Evolutionary conservation across 345 rosid species (phyloP), one percentile per base, ranked within the genome.

Genomic region (Linum lewisii): DNA sequence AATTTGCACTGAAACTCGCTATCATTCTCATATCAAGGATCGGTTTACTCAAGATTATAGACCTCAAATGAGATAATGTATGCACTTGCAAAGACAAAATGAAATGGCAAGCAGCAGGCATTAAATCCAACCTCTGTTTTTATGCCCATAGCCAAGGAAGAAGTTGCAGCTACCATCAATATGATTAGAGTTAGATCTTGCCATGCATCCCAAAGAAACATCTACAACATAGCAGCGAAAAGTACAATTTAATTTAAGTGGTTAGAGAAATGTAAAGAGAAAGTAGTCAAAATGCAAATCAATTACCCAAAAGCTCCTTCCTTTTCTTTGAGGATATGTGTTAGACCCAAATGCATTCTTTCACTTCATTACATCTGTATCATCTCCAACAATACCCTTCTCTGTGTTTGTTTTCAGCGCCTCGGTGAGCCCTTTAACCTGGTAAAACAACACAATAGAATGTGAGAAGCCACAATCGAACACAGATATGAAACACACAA

Each of bases 201-300:
- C 60, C 60, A 57, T 15, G 60, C 60, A n/a, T 57, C 60, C 60
- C 60, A 57, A 15, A 57, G 60, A 34, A 57, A 57, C 60, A 57
- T 57, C 60, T 57, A 57, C 19, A 19, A 29, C 4, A 57, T 6
- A 57, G 32, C 26, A 25, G 11, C 11, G 9, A 20, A 21, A 26
- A 32, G 14, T 19, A 57, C 7, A 14, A 18, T 21, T 29, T 14
- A n/a, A 8, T 52, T 52, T 21, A 42, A 42, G 57, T 23, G 22
- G 6, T 7, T 15, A 32, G 7, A 14, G 16, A 57, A 57, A 57
- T 15, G 44, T 5, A 57, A 29, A 26, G 19, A 19, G 16, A 57
- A 32, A 32, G 32, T 6, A 34, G 13, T 16, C 10, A 32, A 32
- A 23, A 22, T 22, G 21, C 19, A 26, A 32, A 25, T 5, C 1